Evolutionary conservation across 257 asterid species (phyloP), one percentile per base, ranked within the genome.

Genomic region (Datura wrightii): DNA sequence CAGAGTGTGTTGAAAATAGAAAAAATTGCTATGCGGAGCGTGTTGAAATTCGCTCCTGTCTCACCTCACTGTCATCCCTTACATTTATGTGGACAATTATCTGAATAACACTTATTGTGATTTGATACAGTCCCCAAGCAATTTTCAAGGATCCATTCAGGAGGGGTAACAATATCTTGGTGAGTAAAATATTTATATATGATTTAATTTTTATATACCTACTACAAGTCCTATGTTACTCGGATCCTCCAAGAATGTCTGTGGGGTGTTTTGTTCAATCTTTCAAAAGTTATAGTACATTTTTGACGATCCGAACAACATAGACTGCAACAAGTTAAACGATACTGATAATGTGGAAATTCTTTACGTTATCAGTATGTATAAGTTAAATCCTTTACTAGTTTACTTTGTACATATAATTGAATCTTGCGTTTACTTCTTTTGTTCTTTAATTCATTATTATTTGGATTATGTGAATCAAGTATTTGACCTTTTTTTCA

Each of bases 141-240:
- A 96, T 94, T 66, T 96, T 95, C 91, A 93, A 89, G 97, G 98
- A 96, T 86, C 99, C 99, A 11, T 96, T 96, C 86, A 98, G 97
- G 8, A 98, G 98, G 58, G 99, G 99, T 86, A 95, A 92, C 83
- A 93, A 96, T 90, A 96, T 96, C 79, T 88, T 96, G 96, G 99
- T 96, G 65, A 93, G 97, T 82, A 0, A 34, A 0, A 74, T 2
- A 24, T 74, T 74, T 48, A 10, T 2, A 0, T 72, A 6, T 13
- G n/a, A 46, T 72, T 72, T 11, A 46, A 46, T 8, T 72, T 11
- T 46, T 10, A 72, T 2, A 2, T 1, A 69, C 1, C 34, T 39
- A 16, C 4, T 8, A 42, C 2, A 34, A 34, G 10, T 65, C 10
- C 4, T 11, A 65, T 65, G 19, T 65, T 65, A 1, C n/a, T 65